These are phyloP conservation scores for Garcia nutans DNA, from an alignment of 345 rosid species.

Conservation along the genomic window DNA sequence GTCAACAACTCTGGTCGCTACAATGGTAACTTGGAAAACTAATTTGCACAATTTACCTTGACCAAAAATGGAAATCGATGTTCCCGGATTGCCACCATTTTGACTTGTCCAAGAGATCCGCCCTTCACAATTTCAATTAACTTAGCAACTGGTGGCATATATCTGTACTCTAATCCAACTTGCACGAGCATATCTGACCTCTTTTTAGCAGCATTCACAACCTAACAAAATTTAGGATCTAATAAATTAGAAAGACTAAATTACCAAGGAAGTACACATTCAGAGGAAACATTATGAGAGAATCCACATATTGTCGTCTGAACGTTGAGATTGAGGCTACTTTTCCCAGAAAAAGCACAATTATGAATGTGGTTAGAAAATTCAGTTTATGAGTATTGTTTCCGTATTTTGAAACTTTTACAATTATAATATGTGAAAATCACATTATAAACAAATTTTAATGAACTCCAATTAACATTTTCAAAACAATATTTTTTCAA, in stretches of 20 bases:
- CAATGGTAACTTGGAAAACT: constrained; percentile 10
- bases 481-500: too few relatives aligned
- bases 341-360: too few relatives aligned
- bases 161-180: constrained; percentile 89
- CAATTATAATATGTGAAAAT: too few relatives aligned
- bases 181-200: constrained; percentile 85
- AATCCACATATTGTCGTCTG: not conserved
- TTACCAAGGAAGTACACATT: not conserved
- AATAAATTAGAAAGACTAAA: not conserved
- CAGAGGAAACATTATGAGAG: not conserved
- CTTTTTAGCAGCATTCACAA: constrained; percentile 67
- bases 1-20: constrained; percentile 15
- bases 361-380: too few relatives aligned
- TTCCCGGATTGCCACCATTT: constrained; percentile 91
- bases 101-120: constrained; percentile 64
- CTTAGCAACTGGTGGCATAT: constrained; percentile 96
- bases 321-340: too few relatives aligned
- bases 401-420: too few relatives aligned
- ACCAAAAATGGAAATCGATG: constrained; percentile 92
- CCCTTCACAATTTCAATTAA: constrained; percentile 68
- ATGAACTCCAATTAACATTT: too few relatives aligned
- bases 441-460: too few relatives aligned
- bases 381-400: too few relatives aligned
- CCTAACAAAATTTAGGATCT: constrained; percentile 38
- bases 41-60: constrained; percentile 53